Evolutionary conservation across 2,329 filamentous ascomycete genomes (phyloP), one percentile per base, ranked within the genome.

Genomic region (Aspergillus proliferans): DNA sequence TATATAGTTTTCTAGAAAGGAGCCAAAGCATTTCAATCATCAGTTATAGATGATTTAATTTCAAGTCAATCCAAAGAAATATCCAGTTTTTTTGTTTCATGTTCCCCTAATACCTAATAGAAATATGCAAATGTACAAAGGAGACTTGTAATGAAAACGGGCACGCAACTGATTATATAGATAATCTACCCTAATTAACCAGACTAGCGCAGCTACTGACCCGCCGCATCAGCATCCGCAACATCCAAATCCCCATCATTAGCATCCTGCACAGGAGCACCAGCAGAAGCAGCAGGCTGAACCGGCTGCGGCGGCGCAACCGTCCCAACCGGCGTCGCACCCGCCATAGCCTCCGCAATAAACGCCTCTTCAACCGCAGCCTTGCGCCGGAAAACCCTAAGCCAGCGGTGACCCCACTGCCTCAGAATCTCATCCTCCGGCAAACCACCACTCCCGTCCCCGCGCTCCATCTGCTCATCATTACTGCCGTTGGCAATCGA

Each of bases 401-500:
- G 74, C 93, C 93, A 98, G 43, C 90, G 81, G 63, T 82, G 80
- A 0, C 86, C 91, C 93, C 93, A 97, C 45, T 81, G 78, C 53
- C 80, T 79, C 49, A 95, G 79, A 55, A 91, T 74, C 51, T 79
- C 78, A 57, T 85, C 81, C 28, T 81, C 76, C 33, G 78, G 78
- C 26, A 59, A 70, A 65, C 52, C 70, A 55, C 49, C 69, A 48
- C 71, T 76, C 12, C 77, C 82, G 51, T 85, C 82, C 30, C 68
- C 64, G 52, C 74, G 71, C 71, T 94, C 87, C 63, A 92, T 83
- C 67, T 86, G 77, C 59, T 84, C 81, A 58, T 94, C 88, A 60
- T 87, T 86, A 54, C 77, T 83, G 8, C 86, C 88, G 5, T 75
- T 74, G 0, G 88, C 86, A 70, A 94, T 87, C 40, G 82, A 82